Base-by-base conservation (phyloP, 2,329 filamentous ascomycete species). In the Chaetoscypha palmicola region DNA sequence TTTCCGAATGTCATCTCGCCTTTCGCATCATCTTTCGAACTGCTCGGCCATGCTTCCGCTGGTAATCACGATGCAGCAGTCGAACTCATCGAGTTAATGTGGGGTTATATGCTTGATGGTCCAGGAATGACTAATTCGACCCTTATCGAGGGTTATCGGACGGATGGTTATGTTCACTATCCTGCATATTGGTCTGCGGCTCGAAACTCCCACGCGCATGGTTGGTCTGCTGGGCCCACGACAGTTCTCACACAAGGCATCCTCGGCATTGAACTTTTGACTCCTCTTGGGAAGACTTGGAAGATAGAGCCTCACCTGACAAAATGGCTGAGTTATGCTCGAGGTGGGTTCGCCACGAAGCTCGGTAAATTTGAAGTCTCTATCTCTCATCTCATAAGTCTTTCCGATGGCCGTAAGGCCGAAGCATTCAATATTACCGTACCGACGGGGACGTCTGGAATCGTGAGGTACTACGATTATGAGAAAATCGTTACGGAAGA, bases 91-190 rank as follows among this genome's bases (percentile, higher is more conserved):
- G 56, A 67, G 5, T 48, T 68, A 2, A 66, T 71, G 55, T 77
- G 73, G 72, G 72, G 68, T 0, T 77, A 73, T 51, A 76, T 77
- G 72, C 66, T 77, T 4, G 65, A 71, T 49, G 32, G 55, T 40
- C 37, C 59, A 58, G 50, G 66, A 10, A 64, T 65, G 58, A 67
- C 64, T 3, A 64, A 62, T 5, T 57, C 52, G 3, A 66, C 65
- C 1, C 50, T 66, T 1, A 51, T 62, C 1, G 65, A 68, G 41
- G 65, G 65, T 4, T 59, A 64, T 35, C 52, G 57, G 2, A 56
- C 57, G n/a, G 65, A 67, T 45, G 65, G 65, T 0, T 59, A 57
- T 12, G 41, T 66, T 2, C 60, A 64, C 30, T 68, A 68, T 44
- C 64, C 54, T 3, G 51, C 51, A 2, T 57, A 57, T 41, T 47